Evolutionary conservation across 2,329 filamentous ascomycete genomes (phyloP), one percentile per base, ranked within the genome.

Genomic region (Paraphoma sp.): DNA sequence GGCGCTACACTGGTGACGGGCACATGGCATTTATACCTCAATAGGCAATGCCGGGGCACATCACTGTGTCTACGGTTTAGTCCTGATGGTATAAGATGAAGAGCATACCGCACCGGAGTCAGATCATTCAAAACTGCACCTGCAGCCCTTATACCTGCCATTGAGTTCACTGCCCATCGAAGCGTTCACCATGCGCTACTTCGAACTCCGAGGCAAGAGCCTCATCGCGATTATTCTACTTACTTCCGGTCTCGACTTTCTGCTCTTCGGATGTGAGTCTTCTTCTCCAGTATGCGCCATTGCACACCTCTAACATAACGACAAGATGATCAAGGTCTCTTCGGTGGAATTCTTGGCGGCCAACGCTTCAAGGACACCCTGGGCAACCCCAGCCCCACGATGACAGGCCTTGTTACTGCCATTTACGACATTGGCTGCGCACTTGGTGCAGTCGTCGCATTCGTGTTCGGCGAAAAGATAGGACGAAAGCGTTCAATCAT

Each of bases 401-500:
- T 65, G 57, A 75, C 79, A 50, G 78, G 75, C 28, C 60, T 76
- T 10, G 74, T 76, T 5, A 75, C 77, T 6, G 74, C 70, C 14
- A 72, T 75, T 45, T 72, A 70, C 51, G 78, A 65, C 48, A 66
- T 79, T 17, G 82, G 78, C 10, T 80, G 78, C 48, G 76, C 80
- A 48, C 57, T 76, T 17, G 76, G 77, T 9, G 77, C 78, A 4
- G 68, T 79, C 30, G 57, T 75, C 1, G 63, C 64, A 8, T 62
- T 74, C 17, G 76, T 76, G 59, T 72, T 83, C 17, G 87, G 86
- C 36, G 86, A 89, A 57, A 77, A 78, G 6, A 80, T 87, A 41
- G 86, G 85, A 6, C 78, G 86, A 16, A 78, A 80, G 66, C 75
- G 82, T 29, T 81, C 80, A 6, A 85, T 86, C 48, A 83, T 88